Evolutionary conservation across 768 basidiomycete species (phyloP).

Genomic region (Russula ochroleuca): DNA sequence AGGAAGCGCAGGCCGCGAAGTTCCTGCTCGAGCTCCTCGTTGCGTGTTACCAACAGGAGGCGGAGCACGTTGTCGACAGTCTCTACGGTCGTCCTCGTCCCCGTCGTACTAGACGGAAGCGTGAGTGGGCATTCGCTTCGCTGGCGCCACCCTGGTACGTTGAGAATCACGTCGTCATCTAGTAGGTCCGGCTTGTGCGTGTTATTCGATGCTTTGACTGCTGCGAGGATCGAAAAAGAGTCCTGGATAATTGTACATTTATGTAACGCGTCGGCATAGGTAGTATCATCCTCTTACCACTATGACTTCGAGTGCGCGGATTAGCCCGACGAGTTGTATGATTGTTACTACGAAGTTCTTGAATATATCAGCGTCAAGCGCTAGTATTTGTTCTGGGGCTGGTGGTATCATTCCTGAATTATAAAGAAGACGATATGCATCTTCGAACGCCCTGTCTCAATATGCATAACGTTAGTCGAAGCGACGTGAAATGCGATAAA

Average conservation of each 20-base stretch:
- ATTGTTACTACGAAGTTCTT: conserved; percentile 12
- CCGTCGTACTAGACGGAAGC: background rate
- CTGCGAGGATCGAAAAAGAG: background rate
- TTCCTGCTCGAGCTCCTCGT: conserved; percentile 18
- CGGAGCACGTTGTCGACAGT: conserved; percentile 4
- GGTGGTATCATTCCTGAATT: conserved; percentile 7
- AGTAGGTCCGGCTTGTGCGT: background rate
- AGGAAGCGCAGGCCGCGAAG: conserved; percentile 17
- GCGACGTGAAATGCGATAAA: background rate
- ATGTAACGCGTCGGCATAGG: background rate
- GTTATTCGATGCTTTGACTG: background rate
- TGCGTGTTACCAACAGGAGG: conserved; percentile 9
- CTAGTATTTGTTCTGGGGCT: background rate
- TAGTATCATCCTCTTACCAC: background rate
- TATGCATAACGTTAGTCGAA: background rate
- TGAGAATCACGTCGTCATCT: conserved; percentile 20
- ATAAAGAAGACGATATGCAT: conserved; percentile 11
- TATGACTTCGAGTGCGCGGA: conserved; percentile 9
- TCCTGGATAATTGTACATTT: background rate
- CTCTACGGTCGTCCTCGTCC: background rate
- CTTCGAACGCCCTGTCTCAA: conserved; percentile 1
- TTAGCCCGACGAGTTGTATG: conserved; percentile 11
- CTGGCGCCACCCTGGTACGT: conserved; percentile 19
- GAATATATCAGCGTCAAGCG: conserved; percentile 14
- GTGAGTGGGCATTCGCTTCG: background rate